A percentile compares a stretch with the other conserved stretches of the same genome.
Conservation (phyloP, 2,329 filamentous ascomycete species). For the Paracorniculantispora psalliotae region DNA sequence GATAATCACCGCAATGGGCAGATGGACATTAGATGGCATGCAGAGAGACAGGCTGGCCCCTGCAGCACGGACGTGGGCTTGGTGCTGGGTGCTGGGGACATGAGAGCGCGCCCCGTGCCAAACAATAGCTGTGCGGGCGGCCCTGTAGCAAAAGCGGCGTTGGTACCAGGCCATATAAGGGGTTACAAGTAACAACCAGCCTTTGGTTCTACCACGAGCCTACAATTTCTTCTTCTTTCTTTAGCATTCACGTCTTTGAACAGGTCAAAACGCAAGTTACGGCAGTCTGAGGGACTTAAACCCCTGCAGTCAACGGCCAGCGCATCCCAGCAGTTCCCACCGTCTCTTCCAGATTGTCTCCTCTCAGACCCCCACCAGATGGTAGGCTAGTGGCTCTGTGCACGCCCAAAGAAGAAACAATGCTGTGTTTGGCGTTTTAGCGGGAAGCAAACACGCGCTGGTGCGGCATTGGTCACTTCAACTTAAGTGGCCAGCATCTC, state of each 20-base stretch:
- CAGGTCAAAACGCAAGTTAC: too few relatives aligned
- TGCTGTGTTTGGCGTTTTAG: not conserved
- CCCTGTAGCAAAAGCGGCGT: not conserved
- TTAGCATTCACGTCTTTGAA: too few relatives aligned
- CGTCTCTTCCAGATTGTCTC: not conserved
- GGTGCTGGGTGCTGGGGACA: too few relatives aligned
- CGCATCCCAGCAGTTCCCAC: not conserved
- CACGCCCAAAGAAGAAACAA: conserved; percentile 2
- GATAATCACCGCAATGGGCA: not conserved
- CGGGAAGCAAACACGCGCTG: not conserved
- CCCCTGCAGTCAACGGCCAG: too few relatives aligned
- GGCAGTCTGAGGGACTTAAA: too few relatives aligned
- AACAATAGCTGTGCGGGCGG: not conserved
- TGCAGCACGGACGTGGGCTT: not conserved
- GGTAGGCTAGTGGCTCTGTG: not conserved
- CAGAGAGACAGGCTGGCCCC: not conserved
- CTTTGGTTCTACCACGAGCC: not conserved
- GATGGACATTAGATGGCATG: not conserved
- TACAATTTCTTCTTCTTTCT: not conserved
- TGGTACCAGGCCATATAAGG: not conserved
- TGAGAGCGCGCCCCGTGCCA: not conserved
- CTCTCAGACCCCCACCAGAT: not conserved
- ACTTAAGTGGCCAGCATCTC: too few relatives aligned
- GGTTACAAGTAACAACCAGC: not conserved
- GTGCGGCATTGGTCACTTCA: not conserved